Base-by-base conservation (phyloP, 139 green algal genomes). In the Closterium sp. region DNA sequence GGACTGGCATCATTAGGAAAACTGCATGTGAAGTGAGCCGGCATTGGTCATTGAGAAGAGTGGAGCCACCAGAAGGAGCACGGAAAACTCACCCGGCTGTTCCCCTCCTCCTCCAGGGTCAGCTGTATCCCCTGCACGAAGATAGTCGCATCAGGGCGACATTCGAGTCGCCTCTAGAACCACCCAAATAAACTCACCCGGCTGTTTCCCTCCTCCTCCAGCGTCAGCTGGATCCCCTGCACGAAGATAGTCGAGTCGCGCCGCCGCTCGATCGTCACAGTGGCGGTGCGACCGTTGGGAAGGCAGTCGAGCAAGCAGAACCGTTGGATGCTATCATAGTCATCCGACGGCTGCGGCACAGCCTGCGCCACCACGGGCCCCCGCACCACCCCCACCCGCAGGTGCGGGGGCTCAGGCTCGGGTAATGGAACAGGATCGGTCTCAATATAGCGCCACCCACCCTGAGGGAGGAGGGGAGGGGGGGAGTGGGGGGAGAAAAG, bases 291-390 rank as follows among this genome's bases (percentile, higher is more conserved):
- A 9, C 30, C 83, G 83, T 33, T 33, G 30, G n/a, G 30, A 32
- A 86, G 30, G 83, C 83, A 86, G 30, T 33, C 83, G 30, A 86
- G 83, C 83, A 86, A 33, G 83, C 83, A 86, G 83, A 34, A 86
- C 83, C 30, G 30, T 33, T 86, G 83, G 7, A 86, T 33, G 0
- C 7, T 12, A 33, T 86, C 83, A 4, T 32, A 33, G 7, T 86
- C 83, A 32, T 86, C 83, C 55, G 87, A 34, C 31, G 87, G 12
- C 64, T 87, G 87, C n/a, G 87, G 87, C 87, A 90, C 87, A 33
- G 87, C 55, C 87, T 90, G 87, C 30, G 87, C 87, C 30, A 90
- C 21, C 30, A 90, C 30, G 1, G 33, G 87, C 64, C 87, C 87
- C 87, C 21, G n/a, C 8, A 35, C 87, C n/a, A 38, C 28, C 21